Conservation (phyloP, 306 rosid genomes). For the Senna siamea region DNA sequence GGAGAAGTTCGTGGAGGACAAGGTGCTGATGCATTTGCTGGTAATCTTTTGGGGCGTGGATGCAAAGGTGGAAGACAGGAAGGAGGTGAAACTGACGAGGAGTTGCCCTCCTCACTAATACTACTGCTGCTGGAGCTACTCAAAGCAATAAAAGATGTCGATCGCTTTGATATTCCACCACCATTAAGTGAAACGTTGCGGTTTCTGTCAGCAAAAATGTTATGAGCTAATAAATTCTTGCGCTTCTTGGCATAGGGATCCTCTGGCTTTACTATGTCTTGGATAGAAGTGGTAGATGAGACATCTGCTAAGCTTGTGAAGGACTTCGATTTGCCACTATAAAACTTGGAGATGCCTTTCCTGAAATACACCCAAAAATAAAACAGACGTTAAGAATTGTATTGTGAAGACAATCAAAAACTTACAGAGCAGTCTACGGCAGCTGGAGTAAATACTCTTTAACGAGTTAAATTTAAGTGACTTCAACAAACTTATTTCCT, state of each 20-base stretch:
- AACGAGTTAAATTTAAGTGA: neutral
- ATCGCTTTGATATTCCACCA: slow-evolving; percentile 62
- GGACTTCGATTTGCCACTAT: slow-evolving; percentile 90
- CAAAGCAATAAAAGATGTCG: slow-evolving; percentile 44
- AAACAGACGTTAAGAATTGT: neutral
- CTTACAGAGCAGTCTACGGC: neutral
- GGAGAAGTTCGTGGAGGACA: slow-evolving; percentile 49
- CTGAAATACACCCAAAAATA: slow-evolving; percentile 50
- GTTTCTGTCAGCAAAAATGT: slow-evolving; percentile 47
- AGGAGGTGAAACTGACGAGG: slow-evolving; percentile 54
- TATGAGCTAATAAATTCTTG: slow-evolving; percentile 61
- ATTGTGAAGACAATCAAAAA: neutral
- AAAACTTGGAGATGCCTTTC: slow-evolving; percentile 88
- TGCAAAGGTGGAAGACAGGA: slow-evolving; percentile 71
- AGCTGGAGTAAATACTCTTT: neutral
- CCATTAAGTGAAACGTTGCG: slow-evolving; percentile 40
- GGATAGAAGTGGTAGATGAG: slow-evolving; percentile 47
- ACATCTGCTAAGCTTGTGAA: slow-evolving; percentile 81
- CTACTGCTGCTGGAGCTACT: slow-evolving; percentile 38
- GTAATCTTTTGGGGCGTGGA: slow-evolving; percentile 51
- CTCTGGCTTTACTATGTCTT: slow-evolving; percentile 77
- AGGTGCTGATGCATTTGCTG: slow-evolving; percentile 38
- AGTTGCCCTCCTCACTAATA: slow-evolving; percentile 46
- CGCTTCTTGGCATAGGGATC: slow-evolving; percentile 79
- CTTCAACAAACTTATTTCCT: neutral